phyloP scores from a whole-genome alignment of 1,139 yeast species.

The Lodderomyces theae region DNA sequence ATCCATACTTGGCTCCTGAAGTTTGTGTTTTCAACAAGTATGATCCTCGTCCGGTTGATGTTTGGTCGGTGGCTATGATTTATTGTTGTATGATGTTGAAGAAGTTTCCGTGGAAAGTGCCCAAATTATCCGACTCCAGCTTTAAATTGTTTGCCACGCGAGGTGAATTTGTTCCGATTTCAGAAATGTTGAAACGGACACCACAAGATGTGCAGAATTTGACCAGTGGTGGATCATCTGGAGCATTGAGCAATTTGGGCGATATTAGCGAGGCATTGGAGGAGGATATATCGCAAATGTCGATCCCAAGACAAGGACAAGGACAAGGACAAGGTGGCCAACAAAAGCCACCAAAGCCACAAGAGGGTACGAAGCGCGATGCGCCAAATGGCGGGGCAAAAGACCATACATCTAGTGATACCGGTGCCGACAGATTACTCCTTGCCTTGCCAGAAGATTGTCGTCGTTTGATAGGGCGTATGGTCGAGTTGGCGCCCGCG shows the following conservation, averaged over 20 bases:
- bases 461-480: constrained; percentile 60
- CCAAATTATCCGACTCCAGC: constrained; percentile 80
- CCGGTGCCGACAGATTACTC: constrained; percentile 68
- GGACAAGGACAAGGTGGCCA: too few species aligned
- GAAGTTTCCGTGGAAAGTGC: constrained; percentile 96
- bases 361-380: background rate
- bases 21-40: constrained; percentile 78
- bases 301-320: constrained; percentile 1
- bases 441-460: constrained; percentile 70
- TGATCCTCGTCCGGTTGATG: constrained; percentile 91
- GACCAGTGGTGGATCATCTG: constrained; percentile 8
- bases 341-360: background rate
- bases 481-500: constrained; percentile 83
- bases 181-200: constrained; percentile 40
- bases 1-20: constrained; percentile 93
- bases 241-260: constrained; percentile 21
- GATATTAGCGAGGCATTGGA: constrained; percentile 35
- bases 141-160: constrained; percentile 63
- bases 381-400: constrained; percentile 24
- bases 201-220: constrained; percentile 25
- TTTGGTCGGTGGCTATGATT: constrained; percentile 92
- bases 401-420: constrained; percentile 54
- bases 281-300: constrained; percentile 10
- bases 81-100: constrained; percentile 93
- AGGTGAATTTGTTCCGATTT: constrained; percentile 42